phyloP scores from a whole-genome alignment of 768 basidiomycete genomes.

The Infundibulicybe gibba region DNA sequence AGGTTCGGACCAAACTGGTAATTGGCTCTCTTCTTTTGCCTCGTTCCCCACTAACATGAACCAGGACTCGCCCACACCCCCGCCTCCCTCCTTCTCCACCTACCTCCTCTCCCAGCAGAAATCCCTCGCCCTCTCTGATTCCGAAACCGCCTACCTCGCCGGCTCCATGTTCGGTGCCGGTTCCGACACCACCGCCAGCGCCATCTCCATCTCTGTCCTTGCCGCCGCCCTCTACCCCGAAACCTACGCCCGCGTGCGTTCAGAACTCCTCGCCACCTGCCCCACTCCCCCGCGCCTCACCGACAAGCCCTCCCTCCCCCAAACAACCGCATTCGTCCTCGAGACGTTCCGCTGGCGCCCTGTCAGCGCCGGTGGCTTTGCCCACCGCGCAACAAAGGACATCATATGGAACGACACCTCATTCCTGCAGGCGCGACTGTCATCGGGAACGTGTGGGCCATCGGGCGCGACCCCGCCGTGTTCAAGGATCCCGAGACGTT shows the following conservation, averaged over 20 bases:
- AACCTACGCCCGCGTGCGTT: constrained; percentile 46
- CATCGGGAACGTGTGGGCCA: constrained; percentile 59
- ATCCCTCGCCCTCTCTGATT: constrained; percentile 49
- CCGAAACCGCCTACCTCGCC: constrained; percentile 60
- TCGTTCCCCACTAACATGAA: constrained; percentile 19
- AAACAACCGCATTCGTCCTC: constrained; percentile 45
- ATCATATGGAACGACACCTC: constrained; percentile 51
- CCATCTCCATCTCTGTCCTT: constrained; percentile 53
- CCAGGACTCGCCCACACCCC: constrained; percentile 20
- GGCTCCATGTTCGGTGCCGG: constrained; percentile 68
- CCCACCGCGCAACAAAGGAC: constrained; percentile 63
- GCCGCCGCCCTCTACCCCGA: constrained; percentile 54
- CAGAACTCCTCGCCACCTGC: constrained; percentile 42
- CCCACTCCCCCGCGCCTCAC: constrained; percentile 31
- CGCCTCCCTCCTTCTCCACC: constrained; percentile 46
- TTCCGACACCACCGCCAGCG: constrained; percentile 61
- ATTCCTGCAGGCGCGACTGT: constrained; percentile 58
- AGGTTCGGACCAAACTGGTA: constrained; percentile 45
- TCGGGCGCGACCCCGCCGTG: constrained; percentile 53
- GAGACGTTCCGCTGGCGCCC: constrained; percentile 52
- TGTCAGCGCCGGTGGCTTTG: constrained; percentile 51
- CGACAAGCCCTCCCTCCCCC: constrained; percentile 38
- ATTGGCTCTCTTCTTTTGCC: constrained; percentile 3
- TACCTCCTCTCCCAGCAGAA: constrained; percentile 55
- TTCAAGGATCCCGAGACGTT: constrained; percentile 61